Conservation (phyloP, 2,329 filamentous ascomycete genomes). For the Diplodia corticola region DNA sequence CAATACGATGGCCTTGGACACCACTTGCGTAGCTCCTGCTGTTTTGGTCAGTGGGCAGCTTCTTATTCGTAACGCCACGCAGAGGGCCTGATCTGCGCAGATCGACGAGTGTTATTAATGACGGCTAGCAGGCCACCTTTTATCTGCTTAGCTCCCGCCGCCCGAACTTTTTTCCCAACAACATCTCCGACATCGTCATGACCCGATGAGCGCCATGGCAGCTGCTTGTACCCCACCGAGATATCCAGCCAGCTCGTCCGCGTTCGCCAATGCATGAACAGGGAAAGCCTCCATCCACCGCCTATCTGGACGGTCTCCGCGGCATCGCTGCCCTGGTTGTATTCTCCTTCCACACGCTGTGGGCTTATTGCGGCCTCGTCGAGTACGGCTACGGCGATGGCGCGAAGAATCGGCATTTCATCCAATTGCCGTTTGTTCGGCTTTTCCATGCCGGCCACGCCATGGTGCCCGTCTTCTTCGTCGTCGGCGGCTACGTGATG, state of each 20-base stretch:
- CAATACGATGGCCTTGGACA: too few species aligned
- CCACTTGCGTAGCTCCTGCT: neutral
- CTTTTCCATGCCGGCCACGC: slow-evolving; percentile 41
- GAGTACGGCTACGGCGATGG: slow-evolving; percentile 22
- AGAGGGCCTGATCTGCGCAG: neutral
- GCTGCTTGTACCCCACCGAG: too few species aligned
- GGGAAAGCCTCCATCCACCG: neutral
- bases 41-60: neutral
- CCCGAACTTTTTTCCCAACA: neutral
- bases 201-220: neutral
- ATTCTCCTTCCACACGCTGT: slow-evolving; percentile 17
- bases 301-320: slow-evolving; percentile 9
- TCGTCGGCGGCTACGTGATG: slow-evolving; percentile 51
- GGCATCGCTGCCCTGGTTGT: slow-evolving; percentile 12
- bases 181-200: neutral
- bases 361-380: slow-evolving; percentile 12
- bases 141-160: too few species aligned
- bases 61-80: neutral
- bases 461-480: slow-evolving; percentile 52
- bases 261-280: neutral
- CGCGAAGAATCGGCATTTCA: slow-evolving; percentile 21
- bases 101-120: neutral
- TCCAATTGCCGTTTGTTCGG: slow-evolving; percentile 25
- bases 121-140: neutral
- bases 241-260: too few species aligned